Evolutionary conservation across 2,329 filamentous ascomycete genomes (phyloP).

Genomic region (Bipolaris zeicola): DNA sequence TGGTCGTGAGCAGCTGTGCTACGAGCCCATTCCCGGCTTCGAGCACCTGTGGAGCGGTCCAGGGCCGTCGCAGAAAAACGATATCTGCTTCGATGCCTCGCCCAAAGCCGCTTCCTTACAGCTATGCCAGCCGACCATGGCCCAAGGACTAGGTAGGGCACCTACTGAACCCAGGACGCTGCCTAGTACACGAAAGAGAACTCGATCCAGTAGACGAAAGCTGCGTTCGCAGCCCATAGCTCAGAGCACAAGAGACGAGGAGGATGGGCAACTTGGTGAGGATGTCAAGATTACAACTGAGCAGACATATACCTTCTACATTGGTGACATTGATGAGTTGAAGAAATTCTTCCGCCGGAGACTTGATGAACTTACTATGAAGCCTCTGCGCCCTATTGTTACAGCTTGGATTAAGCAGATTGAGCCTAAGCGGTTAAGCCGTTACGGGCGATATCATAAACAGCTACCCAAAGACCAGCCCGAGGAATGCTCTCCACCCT

Average conservation of each 20-base stretch:
- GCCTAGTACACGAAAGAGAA: slow-evolving; percentile 22
- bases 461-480: slow-evolving; percentile 19
- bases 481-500: slow-evolving; percentile 27
- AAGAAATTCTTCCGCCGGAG: slow-evolving; percentile 31
- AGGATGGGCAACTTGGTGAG: slow-evolving; percentile 1
- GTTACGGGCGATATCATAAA: slow-evolving; percentile 36
- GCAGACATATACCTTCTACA: slow-evolving; percentile 26
- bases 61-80: neutral
- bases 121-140: neutral
- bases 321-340: slow-evolving; percentile 32
- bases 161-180: neutral
- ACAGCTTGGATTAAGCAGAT: slow-evolving; percentile 41
- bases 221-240: neutral
- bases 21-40: slow-evolving; percentile 31
- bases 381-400: slow-evolving; percentile 39
- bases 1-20: slow-evolving; percentile 28
- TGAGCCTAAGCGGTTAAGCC: slow-evolving; percentile 32
- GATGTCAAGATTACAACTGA: slow-evolving; percentile 16
- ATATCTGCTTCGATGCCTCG: neutral
- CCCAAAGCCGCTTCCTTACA: neutral
- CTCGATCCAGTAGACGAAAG: slow-evolving; percentile 15
- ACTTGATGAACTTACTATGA: slow-evolving; percentile 42
- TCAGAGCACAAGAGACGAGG: slow-evolving; percentile 5
- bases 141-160: slow-evolving; percentile 17
- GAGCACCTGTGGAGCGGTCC: slow-evolving; percentile 29